Percentiles rank a stretch among this genome's conserved stretches.
Evolutionary conservation across 768 basidiomycete species (phyloP).

Genomic region (Boletales sp.): DNA sequence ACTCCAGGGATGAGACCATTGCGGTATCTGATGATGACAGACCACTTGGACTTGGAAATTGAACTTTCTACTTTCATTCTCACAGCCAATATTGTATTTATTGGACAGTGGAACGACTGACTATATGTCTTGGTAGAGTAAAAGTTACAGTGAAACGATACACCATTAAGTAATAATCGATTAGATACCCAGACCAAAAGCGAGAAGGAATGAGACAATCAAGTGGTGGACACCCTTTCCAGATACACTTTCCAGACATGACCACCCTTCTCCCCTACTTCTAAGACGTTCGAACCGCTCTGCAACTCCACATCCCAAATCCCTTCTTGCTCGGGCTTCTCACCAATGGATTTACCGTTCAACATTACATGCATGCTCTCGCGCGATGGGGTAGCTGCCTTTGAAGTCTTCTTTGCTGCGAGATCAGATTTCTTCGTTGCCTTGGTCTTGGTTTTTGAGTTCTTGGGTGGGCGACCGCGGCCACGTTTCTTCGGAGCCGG

Average conservation of each 20-base stretch:
- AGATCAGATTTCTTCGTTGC: conserved; percentile 29
- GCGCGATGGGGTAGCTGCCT: conserved; percentile 32
- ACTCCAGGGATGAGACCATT: neutral
- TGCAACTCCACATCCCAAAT: conserved; percentile 63
- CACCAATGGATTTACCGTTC: conserved; percentile 51
- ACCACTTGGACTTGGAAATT: conserved; percentile 16
- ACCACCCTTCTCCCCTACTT: conserved; percentile 71
- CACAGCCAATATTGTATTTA: conserved; percentile 3
- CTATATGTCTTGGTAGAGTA: conserved; percentile 25
- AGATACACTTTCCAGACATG: conserved; percentile 69
- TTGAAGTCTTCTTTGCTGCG: conserved; percentile 43
- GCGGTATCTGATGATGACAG: conserved; percentile 19
- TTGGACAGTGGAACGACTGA: conserved; percentile 13
- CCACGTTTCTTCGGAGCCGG: conserved; percentile 37
- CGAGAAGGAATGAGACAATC: conserved; percentile 9
- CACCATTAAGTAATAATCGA: conserved; percentile 31
- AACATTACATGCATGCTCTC: conserved; percentile 62
- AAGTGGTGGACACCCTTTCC: conserved; percentile 37
- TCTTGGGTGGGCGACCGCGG: conserved; percentile 34
- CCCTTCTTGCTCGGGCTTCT: conserved; percentile 42
- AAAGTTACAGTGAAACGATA: conserved; percentile 23
- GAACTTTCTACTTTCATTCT: conserved; percentile 1
- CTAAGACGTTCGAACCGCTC: conserved; percentile 58
- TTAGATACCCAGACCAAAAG: conserved; percentile 19
- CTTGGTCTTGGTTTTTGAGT: conserved; percentile 31